phyloP scores from a whole-genome alignment of 1,139 yeast genomes.

The Meyerozyma carpophila region DNA sequence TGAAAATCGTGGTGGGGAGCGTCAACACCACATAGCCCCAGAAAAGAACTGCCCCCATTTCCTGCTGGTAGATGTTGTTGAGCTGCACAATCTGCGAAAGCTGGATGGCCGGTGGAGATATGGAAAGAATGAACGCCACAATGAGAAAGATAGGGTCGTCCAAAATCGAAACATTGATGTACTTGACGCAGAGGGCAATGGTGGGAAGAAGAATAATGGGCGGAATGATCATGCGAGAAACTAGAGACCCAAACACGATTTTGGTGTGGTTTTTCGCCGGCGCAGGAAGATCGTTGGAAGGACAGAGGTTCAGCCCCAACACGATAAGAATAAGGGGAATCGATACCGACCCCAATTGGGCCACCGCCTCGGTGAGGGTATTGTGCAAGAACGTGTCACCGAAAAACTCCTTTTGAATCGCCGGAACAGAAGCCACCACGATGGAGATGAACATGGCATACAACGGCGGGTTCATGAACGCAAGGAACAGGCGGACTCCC shows the following conservation, averaged over 20 bases:
- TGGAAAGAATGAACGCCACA: constrained; percentile 68
- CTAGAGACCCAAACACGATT: constrained; percentile 61
- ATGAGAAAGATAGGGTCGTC: constrained; percentile 81
- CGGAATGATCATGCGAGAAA: constrained; percentile 76
- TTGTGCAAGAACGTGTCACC: constrained; percentile 20
- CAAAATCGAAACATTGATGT: constrained; percentile 58
- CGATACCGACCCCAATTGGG: constrained; percentile 81
- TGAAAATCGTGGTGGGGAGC: constrained; percentile 68
- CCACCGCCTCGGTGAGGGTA: constrained; percentile 71
- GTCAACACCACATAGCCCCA: constrained; percentile 82
- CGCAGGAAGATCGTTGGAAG: constrained; percentile 61
- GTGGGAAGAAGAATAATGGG: constrained; percentile 62
- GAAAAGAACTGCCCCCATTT: constrained; percentile 82
- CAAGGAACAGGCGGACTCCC: constrained; percentile 7
- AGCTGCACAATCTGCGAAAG: constrained; percentile 77
- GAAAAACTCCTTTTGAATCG: constrained; percentile 45
- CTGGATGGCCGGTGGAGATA: constrained; percentile 84
- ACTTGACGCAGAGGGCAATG: constrained; percentile 63
- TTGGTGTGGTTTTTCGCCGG: constrained; percentile 53
- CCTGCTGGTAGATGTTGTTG: constrained; percentile 70
- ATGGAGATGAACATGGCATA: constrained; percentile 87
- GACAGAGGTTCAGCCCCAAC: constrained; percentile 70
- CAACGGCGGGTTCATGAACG: constrained; percentile 88
- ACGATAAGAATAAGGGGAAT: constrained; percentile 78
- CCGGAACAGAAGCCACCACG: constrained; percentile 75